Conservation (phyloP, 108 stramenopile species). For the Craspedostauros australis region DNA sequence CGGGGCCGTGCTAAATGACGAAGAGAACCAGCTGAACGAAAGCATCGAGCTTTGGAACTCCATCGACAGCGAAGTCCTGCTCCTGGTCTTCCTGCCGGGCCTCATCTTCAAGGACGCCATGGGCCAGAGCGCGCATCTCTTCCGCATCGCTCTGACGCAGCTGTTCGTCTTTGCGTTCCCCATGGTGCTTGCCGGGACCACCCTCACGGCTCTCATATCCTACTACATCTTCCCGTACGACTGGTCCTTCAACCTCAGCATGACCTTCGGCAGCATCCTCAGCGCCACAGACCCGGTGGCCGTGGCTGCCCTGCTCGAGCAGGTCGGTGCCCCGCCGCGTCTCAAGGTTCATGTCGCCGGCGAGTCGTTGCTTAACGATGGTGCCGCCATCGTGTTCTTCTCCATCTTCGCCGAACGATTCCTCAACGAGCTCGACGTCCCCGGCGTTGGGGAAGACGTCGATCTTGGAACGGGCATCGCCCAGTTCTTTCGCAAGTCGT, state of each 20-base stretch:
- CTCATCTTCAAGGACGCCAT: constrained; percentile 80
- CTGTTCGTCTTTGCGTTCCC: constrained; percentile 84
- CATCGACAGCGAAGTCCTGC: constrained; percentile 66
- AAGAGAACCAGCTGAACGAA: constrained; percentile 20
- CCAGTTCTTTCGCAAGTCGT: constrained; percentile 60
- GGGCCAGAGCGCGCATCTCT: constrained; percentile 62
- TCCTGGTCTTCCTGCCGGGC: constrained; percentile 86
- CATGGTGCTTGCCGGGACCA: constrained; percentile 63
- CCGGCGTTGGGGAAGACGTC: constrained; percentile 42
- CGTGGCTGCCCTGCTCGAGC: constrained; percentile 70
- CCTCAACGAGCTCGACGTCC: constrained; percentile 36
- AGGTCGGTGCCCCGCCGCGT: constrained; percentile 65
- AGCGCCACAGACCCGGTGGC: constrained; percentile 93
- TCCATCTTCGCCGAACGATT: constrained; percentile 57
- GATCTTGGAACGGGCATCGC: constrained; percentile 8
- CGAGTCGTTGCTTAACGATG: constrained; percentile 86
- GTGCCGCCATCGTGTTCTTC: constrained; percentile 88
- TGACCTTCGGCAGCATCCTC: constrained; percentile 85
- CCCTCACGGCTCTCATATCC: constrained; percentile 47
- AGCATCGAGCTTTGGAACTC: constrained; percentile 47
- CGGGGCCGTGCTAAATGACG: neutral
- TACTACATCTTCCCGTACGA: constrained; percentile 59
- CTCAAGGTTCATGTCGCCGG: constrained; percentile 72
- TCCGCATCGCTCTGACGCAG: constrained; percentile 40
- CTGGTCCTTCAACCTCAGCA: constrained; percentile 51